A percentile compares a stretch with the other conserved stretches of the same genome.
phyloP scores from a whole-genome alignment of 2,329 filamentous ascomycete species.

The Ophiostoma ips region DNA sequence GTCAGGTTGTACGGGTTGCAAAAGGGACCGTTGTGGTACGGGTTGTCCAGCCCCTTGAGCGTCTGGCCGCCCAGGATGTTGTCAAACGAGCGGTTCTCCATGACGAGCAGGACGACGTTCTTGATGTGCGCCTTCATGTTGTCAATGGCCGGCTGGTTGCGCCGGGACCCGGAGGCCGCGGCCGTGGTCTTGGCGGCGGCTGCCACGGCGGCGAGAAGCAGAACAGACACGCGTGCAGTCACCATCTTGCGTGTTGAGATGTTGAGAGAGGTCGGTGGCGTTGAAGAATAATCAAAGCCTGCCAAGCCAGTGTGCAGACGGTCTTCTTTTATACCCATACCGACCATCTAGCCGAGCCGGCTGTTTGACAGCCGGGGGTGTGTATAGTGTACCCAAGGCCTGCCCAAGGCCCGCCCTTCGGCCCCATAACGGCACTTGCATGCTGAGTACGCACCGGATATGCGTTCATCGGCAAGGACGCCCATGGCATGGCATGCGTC shows the following conservation, averaged over 20 bases:
- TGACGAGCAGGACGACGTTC: conserved; percentile 32
- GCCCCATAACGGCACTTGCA: too few species aligned
- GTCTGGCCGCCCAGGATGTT: conserved; percentile 29
- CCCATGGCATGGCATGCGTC: too few species aligned
- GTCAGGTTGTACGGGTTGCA: conserved; percentile 27
- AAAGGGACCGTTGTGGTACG: conserved; percentile 27
- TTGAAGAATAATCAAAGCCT: background rate
- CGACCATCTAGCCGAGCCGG: too few species aligned
- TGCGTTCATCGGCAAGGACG: too few species aligned
- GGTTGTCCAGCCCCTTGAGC: conserved; percentile 25
- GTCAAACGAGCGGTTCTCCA: conserved; percentile 32
- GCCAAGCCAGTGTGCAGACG: too few species aligned
- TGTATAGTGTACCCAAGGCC: too few species aligned
- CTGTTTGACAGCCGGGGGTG: too few species aligned
- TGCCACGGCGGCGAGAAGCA: background rate
- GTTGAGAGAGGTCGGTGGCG: too few species aligned
- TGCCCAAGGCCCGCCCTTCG: too few species aligned
- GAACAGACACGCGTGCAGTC: background rate
- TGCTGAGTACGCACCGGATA: too few species aligned
- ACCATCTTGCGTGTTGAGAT: too few species aligned
- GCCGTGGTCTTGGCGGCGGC: background rate
- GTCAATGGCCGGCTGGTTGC: conserved; percentile 6
- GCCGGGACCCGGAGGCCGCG: background rate
- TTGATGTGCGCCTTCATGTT: conserved; percentile 28
- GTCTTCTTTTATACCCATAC: too few species aligned